Evolutionary conservation across 2,329 filamentous ascomycete genomes (phyloP), one percentile per base, ranked within the genome.

Genomic region (Colletotrichum sp.): DNA sequence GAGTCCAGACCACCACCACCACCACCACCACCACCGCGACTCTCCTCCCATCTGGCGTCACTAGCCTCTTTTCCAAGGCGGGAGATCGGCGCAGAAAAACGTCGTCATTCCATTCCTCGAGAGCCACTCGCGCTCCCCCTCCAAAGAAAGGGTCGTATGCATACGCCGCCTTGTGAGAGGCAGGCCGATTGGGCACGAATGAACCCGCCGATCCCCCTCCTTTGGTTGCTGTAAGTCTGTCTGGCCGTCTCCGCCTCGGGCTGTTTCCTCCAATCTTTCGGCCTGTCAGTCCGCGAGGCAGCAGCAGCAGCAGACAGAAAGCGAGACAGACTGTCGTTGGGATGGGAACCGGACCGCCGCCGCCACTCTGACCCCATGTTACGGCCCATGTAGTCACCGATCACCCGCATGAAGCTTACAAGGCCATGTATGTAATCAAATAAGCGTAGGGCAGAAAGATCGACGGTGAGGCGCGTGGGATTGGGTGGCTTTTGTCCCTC

Each of bases 11-110:
- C 66, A 52, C 32, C 66, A 56, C 52, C n/a, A 34, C 43, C 36
- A 52, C 30, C n/a, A n/a, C n/a, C 30, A 5, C 30, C 30, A 9
- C 38, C 38, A 16, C 61, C 18, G 7, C 24, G 13, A 65, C 36
- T 36, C 26, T 26, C 36, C 36, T 32, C 15, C 28, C 61, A 75
- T 72, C 72, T 67, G 61, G 62, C 64, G 64, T 75, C 64, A 72
- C 64, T 75, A 72, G 69, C 48, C 52, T 55, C 32, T 24, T 62
- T 62, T 38, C 55, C 24, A 64, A 68, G 70, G 70, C 73, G 73
- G 73, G 73, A 75, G 73, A 75, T 75, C 73, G 73, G 69, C 73
- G 73, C 70, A 75, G 70, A 73, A 56, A 60, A 70, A 30, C 32
- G 64, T 60, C 58, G 56, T 64, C 30, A 32, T 52, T 34, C 68